These are phyloP conservation scores for Stachybotrys chlorohalonatus DNA, from an alignment of 2,329 filamentous ascomycete species.

Conservation along the genomic window DNA sequence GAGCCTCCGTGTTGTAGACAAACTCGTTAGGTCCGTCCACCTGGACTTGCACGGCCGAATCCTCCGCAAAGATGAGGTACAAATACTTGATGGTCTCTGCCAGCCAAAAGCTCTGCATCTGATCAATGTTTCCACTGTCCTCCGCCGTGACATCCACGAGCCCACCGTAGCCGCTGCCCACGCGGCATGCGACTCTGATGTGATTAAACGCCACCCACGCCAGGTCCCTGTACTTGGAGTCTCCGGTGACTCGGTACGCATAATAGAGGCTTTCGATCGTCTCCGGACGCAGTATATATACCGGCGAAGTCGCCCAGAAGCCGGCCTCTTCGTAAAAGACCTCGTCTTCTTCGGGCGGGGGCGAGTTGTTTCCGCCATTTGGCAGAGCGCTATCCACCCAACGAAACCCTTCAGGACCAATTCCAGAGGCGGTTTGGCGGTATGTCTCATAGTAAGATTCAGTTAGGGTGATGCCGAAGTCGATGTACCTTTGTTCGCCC, in stretches of 20 bases:
- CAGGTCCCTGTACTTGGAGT: conserved; percentile 72
- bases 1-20: conserved; percentile 42
- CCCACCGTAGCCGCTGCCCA: conserved; percentile 57
- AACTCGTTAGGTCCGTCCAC: conserved; percentile 34
- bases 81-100: conserved; percentile 82
- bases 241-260: conserved; percentile 70
- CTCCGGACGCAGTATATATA: conserved; percentile 69
- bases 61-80: conserved; percentile 60
- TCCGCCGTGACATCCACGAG: conserved; percentile 56
- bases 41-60: conserved; percentile 44
- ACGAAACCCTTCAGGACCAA: conserved; percentile 66
- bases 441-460: conserved; percentile 70
- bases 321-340: conserved; percentile 58
- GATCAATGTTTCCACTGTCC: conserved; percentile 54
- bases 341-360: conserved; percentile 32
- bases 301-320: conserved; percentile 56
- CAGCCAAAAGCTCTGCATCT: conserved; percentile 83
- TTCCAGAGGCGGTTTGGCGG: conserved; percentile 54
- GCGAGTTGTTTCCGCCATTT: conserved; percentile 27
- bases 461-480: conserved; percentile 66
- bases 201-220: conserved; percentile 69
- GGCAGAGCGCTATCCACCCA: conserved; percentile 43
- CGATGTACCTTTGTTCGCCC: conserved; percentile 53
- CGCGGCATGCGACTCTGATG: conserved; percentile 55
- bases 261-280: conserved; percentile 83